A percentile compares a stretch with the other conserved stretches of the same genome.
Conservation (phyloP, 192 early-diverging fungal genomes). For the Jimgerdemannia lactiflua region DNA sequence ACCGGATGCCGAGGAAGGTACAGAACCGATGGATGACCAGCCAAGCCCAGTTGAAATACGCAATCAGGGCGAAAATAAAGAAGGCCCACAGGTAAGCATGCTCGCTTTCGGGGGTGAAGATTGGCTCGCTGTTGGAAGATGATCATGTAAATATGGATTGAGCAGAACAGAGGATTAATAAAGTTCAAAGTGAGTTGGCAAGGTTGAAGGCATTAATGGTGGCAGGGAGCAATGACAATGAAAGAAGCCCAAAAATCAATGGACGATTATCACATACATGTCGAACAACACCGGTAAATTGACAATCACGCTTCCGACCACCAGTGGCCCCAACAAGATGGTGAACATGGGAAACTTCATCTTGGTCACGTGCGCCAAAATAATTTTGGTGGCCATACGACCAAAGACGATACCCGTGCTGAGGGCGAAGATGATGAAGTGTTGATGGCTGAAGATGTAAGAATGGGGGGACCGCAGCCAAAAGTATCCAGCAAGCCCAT, state of each 20-base stretch:
- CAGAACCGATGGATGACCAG: slow-evolving; percentile 89
- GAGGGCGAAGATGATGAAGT: slow-evolving; percentile 72
- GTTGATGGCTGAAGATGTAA: slow-evolving; percentile 62
- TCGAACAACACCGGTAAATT: slow-evolving; percentile 54
- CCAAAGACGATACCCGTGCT: slow-evolving; percentile 82
- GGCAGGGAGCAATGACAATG: neutral
- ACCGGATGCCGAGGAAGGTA: slow-evolving; percentile 80
- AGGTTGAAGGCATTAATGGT: slow-evolving; percentile 28
- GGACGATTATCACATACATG: slow-evolving; percentile 35
- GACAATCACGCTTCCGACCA: slow-evolving; percentile 66
- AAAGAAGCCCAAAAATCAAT: slow-evolving; percentile 1
- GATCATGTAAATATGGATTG: neutral
- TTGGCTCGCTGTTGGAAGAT: slow-evolving; percentile 39
- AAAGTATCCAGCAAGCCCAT: slow-evolving; percentile 57
- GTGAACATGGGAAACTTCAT: slow-evolving; percentile 81
- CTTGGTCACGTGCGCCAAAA: slow-evolving; percentile 86
- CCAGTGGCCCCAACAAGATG: slow-evolving; percentile 70
- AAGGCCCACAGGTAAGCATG: slow-evolving; percentile 65
- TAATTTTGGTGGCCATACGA: slow-evolving; percentile 86
- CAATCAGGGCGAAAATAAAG: slow-evolving; percentile 68
- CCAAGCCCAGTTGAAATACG: slow-evolving; percentile 84
- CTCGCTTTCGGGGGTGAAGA: slow-evolving; percentile 69
- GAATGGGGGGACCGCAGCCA: slow-evolving; percentile 72
- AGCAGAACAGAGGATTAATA: neutral
- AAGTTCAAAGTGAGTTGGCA: no score